phyloP scores from a whole-genome alignment of 2,329 filamentous ascomycete species.

The Aspergillus glaucus region DNA sequence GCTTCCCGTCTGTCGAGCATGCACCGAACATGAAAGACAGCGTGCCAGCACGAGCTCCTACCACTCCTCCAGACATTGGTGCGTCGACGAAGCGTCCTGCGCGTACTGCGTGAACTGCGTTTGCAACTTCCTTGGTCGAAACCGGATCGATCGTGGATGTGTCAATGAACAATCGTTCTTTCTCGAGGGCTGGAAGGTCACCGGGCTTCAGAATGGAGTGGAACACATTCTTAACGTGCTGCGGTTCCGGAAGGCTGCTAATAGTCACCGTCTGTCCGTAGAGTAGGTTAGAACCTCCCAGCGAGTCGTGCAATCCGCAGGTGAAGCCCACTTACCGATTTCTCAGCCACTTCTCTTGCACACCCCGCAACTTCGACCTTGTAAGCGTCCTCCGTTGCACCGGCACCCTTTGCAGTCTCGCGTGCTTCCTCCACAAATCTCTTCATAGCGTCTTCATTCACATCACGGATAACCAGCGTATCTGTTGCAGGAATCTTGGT shows the following conservation, averaged over 20 bases:
- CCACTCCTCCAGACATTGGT: conserved; percentile 93
- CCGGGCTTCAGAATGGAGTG: conserved; percentile 62
- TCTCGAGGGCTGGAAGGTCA: conserved; percentile 44
- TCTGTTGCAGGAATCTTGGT: conserved; percentile 59
- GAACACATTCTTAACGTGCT: conserved; percentile 81
- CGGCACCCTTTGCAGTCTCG: conserved; percentile 20
- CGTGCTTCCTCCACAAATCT: conserved; percentile 52
- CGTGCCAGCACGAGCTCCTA: conserved; percentile 79
- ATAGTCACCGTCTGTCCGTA: conserved; percentile 68
- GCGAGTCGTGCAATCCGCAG: neutral
- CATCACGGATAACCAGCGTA: conserved; percentile 58
- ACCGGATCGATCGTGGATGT: conserved; percentile 93
- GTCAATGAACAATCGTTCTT: conserved; percentile 79
- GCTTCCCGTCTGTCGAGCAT: conserved; percentile 37
- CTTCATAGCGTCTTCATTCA: conserved; percentile 52
- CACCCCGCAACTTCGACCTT: conserved; percentile 51
- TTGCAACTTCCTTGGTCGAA: conserved; percentile 72
- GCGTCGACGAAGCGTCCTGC: conserved; percentile 83
- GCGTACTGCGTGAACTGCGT: conserved; percentile 58
- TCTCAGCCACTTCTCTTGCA: conserved; percentile 59
- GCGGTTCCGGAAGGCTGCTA: conserved; percentile 81
- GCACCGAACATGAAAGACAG: conserved; percentile 95
- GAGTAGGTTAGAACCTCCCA: neutral
- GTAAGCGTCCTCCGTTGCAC: conserved; percentile 30
- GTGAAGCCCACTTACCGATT: conserved; percentile 50